Base-by-base conservation (phyloP, 2,329 filamentous ascomycete genomes). In the Trichoderma asperellum region DNA sequence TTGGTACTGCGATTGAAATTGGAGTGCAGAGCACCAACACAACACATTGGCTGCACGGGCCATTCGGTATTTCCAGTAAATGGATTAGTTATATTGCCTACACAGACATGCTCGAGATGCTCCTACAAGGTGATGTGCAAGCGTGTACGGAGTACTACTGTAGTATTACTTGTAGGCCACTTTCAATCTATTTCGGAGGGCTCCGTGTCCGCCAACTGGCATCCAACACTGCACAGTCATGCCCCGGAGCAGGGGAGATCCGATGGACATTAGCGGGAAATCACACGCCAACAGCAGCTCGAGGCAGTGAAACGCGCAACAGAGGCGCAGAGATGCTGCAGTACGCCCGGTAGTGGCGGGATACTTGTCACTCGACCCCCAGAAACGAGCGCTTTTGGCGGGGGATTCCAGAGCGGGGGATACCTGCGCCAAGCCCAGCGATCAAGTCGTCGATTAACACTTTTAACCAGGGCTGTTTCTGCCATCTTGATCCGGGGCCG, bases 301-400 rank as follows among this genome's bases (percentile, higher is more conserved):
- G 21, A 34, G 29, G n/a, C 24, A 35, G 5, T n/a, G 16, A 32
- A 49, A 62, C 59, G 5, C 29, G 34, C 37, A 61, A 16, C 37
- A 27, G 21, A 10, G 21, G n/a, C 37, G 27, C 49, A 47, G 16
- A 61, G 66, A 63, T 68, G 52, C 37, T n/a, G 21, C 29, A 52
- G 66, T 68, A 68, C 66, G 18, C 14, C 56, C 66, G 66, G 66
- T 57, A 62, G 52, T 47, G 34, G 53, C 66, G 66, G 66, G 35
- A 62, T 8, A n/a, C 35, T 49, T 59, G 66, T 68, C 58, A 56
- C 66, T 29, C 24, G 32, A 34, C 58, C 53, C 27, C 27, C 32
- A n/a, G 21, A 27, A 43, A 2, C 24, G 56, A 35, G 57, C 65
- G 4, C 56, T 18, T 5, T 8, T 11, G 40, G 29, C 56, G 47